phyloP scores from a whole-genome alignment of 2,329 filamentous ascomycete genomes.

The Colletotrichum kahawae region DNA sequence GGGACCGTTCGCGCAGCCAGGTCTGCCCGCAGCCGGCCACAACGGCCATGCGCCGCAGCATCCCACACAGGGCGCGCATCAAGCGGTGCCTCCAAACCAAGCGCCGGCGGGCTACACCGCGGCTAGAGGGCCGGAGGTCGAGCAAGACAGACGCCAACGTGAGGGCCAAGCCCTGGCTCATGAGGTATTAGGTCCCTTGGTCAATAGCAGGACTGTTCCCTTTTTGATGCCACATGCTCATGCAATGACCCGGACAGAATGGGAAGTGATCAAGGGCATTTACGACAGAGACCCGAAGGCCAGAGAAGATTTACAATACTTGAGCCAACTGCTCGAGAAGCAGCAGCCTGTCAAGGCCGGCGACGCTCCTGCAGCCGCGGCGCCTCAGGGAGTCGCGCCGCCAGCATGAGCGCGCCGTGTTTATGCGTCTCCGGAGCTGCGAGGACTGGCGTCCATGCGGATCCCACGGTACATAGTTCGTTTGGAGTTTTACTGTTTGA shows the following conservation, averaged over 20 bases:
- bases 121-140: constrained; percentile 30
- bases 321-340: constrained; percentile 61
- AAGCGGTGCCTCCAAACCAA: constrained; percentile 25
- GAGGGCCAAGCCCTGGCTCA: constrained; percentile 63
- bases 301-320: constrained; percentile 63
- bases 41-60: constrained; percentile 17
- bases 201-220: constrained; percentile 68
- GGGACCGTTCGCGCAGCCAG: constrained; percentile 26
- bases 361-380: neutral
- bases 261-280: constrained; percentile 74
- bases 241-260: constrained; percentile 72
- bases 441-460: neutral
- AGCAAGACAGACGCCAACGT: constrained; percentile 47
- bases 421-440: neutral
- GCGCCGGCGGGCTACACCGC: constrained; percentile 24
- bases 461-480: neutral
- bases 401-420: neutral
- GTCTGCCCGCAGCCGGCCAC: neutral
- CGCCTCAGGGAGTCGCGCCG: constrained; percentile 11
- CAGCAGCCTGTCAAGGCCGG: constrained; percentile 27
- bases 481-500: neutral
- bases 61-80: constrained; percentile 23
- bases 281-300: constrained; percentile 70
- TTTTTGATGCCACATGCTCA: constrained; percentile 74
- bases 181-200: constrained; percentile 68